A percentile compares a stretch with the other conserved stretches of the same genome.
Conservation (phyloP, 345 rosid genomes). For the Syzygium oleosum region DNA sequence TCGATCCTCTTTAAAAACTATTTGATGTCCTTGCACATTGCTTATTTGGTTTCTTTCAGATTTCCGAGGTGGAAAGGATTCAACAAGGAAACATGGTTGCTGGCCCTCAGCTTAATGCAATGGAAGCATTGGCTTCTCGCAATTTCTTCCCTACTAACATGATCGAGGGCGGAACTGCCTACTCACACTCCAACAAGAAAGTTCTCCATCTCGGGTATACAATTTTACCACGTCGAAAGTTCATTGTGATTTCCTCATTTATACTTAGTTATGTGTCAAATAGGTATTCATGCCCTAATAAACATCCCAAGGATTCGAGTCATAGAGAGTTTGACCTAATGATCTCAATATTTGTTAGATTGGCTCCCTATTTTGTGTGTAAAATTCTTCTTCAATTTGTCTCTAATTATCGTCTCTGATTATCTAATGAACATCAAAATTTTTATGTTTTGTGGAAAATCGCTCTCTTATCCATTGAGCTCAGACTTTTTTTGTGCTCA, state of each 20-base stretch:
- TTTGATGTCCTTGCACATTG: background rate
- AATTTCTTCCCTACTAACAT: slow-evolving; percentile 68
- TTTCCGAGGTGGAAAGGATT: slow-evolving; percentile 81
- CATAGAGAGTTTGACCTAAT: background rate
- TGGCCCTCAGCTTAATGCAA: slow-evolving; percentile 62
- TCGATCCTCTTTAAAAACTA: background rate
- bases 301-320: background rate
- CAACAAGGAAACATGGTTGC: slow-evolving; percentile 68
- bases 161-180: slow-evolving; percentile 34
- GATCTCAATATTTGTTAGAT: background rate
- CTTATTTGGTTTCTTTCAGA: slow-evolving; percentile 23
- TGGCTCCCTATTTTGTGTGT: background rate
- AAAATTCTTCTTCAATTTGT: background rate
- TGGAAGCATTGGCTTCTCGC: slow-evolving; percentile 76
- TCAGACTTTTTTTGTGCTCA: background rate
- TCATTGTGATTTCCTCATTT: background rate
- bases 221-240: background rate
- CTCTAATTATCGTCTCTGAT: background rate
- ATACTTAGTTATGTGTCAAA: background rate
- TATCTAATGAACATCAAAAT: background rate
- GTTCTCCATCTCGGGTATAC: slow-evolving; percentile 69
- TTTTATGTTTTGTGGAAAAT: background rate
- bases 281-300: background rate
- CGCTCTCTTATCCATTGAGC: background rate
- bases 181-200: slow-evolving; percentile 68